These are phyloP conservation scores for Erysimum cheiranthoides DNA, from an alignment of 345 rosid species.

Conservation along the genomic window DNA sequence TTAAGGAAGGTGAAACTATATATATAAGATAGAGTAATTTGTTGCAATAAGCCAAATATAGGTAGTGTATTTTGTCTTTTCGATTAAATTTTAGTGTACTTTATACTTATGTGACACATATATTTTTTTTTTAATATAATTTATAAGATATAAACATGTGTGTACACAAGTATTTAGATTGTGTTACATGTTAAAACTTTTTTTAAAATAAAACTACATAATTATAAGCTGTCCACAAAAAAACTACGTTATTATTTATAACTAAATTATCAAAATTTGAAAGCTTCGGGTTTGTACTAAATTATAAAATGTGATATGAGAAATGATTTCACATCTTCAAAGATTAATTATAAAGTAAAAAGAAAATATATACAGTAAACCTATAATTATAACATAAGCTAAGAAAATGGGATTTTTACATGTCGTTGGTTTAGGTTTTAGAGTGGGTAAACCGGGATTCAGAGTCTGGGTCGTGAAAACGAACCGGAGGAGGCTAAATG, in stretches of 20 bases:
- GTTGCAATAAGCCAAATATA: not conserved
- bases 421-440: not conserved
- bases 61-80: not conserved
- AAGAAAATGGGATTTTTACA: not conserved
- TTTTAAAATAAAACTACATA: not conserved
- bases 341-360: no score
- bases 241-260: no score
- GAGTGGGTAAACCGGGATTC: not conserved
- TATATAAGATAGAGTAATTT: not conserved
- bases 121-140: not conserved
- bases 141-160: not conserved
- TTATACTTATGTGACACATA: not conserved
- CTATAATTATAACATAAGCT: no score
- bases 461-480: not conserved
- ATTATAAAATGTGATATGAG: no score
- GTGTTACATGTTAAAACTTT: not conserved
- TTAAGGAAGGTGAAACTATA: not conserved
- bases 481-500: slow-evolving; percentile 18
- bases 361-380: no score
- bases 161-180: not conserved
- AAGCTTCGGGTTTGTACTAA: no score
- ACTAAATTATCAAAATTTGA: no score
- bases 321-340: no score
- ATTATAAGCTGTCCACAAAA: no score
- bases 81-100: not conserved